Base-by-base conservation (phyloP, 352 stramenopile species). In the Phytophthora litchii region DNA sequence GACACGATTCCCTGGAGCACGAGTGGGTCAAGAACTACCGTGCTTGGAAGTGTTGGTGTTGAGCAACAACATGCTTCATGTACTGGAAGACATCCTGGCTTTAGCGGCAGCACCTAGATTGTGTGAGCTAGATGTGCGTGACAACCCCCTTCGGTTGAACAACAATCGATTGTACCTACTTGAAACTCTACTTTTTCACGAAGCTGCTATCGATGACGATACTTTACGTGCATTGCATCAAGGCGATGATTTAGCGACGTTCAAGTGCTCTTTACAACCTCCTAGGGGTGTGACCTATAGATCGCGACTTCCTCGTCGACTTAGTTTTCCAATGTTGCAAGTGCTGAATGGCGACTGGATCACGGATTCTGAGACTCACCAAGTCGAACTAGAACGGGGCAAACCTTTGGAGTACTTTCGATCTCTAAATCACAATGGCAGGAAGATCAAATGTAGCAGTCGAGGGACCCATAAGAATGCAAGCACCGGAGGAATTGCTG, bases 141-240 rank as follows among this genome's bases (percentile, higher is more conserved):
- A 64, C 7, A 93, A 93, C 47, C 81, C 83, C 0, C 63, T 93
- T 25, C 76, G 81, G 0, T 56, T 93, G 7, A 57, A 77, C 16
- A 63, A 74, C 40, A 90, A 93, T 50, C 78, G 81, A 16, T 47
- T 93, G 14, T 93, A 93, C 50, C 58, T 90, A 19, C 64, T 93
- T 2, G 81, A 93, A 17, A 60, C 72, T 17, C 34, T 75, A 13
- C 67, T 91, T 3, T 84, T 86, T 9, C 43, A 63, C 0, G 52
- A 74, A 7, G n/a, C 53, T 0, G 51, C 45, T 16, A 58, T 74
- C 16, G 62, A 77, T 16, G 61, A 72, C 17, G 70, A 78, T 11
- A 19, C 72, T 44, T 57, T 91, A 41, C 38, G 49, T 2, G 75
- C 78, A 58, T 45, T 74, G 3, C 58, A 75, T 50, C 79, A 75